phyloP scores from a whole-genome alignment of 2,329 filamentous ascomycete species.

The Cordyceps pruinosa region DNA sequence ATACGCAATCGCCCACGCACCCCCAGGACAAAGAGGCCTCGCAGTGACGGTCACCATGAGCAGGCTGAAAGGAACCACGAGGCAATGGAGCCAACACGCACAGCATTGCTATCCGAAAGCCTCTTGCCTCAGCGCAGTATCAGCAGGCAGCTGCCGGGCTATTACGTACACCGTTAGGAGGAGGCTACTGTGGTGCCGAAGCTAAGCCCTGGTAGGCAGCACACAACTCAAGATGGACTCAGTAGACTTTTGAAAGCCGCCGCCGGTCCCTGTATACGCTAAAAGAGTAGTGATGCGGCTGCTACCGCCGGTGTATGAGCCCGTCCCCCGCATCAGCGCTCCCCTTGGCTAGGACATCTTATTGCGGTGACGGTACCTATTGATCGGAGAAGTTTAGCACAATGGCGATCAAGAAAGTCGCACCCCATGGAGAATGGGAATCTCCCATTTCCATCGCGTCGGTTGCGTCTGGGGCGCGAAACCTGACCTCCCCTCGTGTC shows the following conservation, averaged over 20 bases:
- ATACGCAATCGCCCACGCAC: not conserved
- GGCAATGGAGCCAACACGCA: too few relatives aligned
- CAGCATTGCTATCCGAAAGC: too few relatives aligned
- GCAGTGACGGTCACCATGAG: not conserved
- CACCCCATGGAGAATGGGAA: slow-evolving; percentile 33
- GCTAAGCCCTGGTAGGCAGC: not conserved
- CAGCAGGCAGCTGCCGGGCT: too few relatives aligned
- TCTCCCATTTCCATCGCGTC: slow-evolving; percentile 32
- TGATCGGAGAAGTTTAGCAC: not conserved
- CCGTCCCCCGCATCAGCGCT: not conserved
- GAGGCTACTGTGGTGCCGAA: not conserved
- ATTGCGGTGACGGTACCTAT: not conserved
- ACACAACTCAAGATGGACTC: not conserved
- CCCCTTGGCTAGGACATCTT: not conserved
- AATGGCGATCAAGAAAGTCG: slow-evolving; percentile 22
- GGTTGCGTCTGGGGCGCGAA: slow-evolving; percentile 28
- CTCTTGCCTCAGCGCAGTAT: too few relatives aligned
- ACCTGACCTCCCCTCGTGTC: slow-evolving; percentile 29
- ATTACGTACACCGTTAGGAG: too few relatives aligned
- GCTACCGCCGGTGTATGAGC: not conserved
- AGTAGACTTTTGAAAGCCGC: not conserved
- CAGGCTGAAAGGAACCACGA: too few relatives aligned
- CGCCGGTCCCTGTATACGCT: too few relatives aligned
- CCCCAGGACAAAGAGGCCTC: not conserved
- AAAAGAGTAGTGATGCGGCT: too few relatives aligned